These are phyloP conservation scores for Aspergillus persii DNA, from an alignment of 2,329 filamentous ascomycete genomes.

Conservation along the genomic window DNA sequence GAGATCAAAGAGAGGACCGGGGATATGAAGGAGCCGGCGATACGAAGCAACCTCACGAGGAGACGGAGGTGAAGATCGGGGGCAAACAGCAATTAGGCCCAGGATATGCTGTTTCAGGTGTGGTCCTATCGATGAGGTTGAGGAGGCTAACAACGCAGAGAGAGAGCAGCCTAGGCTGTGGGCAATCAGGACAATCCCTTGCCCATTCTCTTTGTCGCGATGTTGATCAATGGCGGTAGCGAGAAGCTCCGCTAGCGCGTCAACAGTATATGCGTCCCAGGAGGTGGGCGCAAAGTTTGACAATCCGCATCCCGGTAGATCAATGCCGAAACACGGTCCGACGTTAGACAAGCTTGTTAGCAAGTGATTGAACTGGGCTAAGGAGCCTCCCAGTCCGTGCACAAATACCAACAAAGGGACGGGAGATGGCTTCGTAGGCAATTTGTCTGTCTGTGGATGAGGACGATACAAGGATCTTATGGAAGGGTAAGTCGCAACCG, in stretches of 20 bases:
- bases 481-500: constrained; percentile 65
- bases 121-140: constrained; percentile 52
- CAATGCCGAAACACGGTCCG: constrained; percentile 81
- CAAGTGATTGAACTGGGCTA: constrained; percentile 81
- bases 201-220: constrained; percentile 61
- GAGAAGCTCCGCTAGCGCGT: constrained; percentile 73
- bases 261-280: constrained; percentile 77
- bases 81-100: constrained; percentile 79
- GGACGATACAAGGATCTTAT: constrained; percentile 80
- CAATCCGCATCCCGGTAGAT: constrained; percentile 84
- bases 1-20: constrained; percentile 66
- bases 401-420: constrained; percentile 86
- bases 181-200: constrained; percentile 75
- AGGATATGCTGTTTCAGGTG: constrained; percentile 63
- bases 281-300: constrained; percentile 69
- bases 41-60: constrained; percentile 52
- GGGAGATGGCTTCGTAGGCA: constrained; percentile 69
- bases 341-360: constrained; percentile 78
- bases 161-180: constrained; percentile 90
- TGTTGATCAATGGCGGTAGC: constrained; percentile 71
- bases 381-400: constrained; percentile 88
- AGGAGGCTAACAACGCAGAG: constrained; percentile 67
- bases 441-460: constrained; percentile 77
- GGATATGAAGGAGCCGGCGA: constrained; percentile 64
- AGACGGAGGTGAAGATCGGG: constrained; percentile 63